Conservation (phyloP, 176 grass and related monocot genomes). For the Pontederia crassipes region DNA sequence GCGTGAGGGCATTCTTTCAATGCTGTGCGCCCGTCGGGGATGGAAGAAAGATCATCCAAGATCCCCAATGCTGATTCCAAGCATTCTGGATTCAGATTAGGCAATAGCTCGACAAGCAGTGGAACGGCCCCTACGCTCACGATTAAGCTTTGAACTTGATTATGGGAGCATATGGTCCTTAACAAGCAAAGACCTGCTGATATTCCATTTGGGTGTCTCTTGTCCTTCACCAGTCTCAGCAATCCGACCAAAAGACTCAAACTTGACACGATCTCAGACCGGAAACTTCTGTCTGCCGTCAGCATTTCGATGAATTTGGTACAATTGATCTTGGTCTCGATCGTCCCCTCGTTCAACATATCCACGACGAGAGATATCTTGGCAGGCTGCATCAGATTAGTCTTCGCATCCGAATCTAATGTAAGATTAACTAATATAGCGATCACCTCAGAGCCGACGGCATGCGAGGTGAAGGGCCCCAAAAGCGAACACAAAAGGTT, state of each 20-base stretch:
- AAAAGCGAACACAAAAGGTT: conserved; percentile 51
- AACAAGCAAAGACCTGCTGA: conserved; percentile 48
- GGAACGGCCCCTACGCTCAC: conserved; percentile 58
- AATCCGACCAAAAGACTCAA: conserved; percentile 65
- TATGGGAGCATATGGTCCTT: conserved; percentile 48
- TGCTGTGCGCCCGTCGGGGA: conserved; percentile 38
- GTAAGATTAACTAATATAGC: conserved; percentile 58
- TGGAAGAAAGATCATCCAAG: conserved; percentile 41
- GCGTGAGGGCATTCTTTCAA: conserved; percentile 73
- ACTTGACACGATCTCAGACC: conserved; percentile 75
- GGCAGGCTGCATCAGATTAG: conserved; percentile 70
- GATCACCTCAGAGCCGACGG: conserved; percentile 80
- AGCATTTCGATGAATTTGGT: conserved; percentile 57
- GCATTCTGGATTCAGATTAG: conserved; percentile 38
- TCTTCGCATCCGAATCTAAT: conserved; percentile 44
- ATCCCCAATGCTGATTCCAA: conserved; percentile 60
- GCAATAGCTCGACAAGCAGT: conserved; percentile 62
- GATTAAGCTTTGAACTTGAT: conserved; percentile 40
- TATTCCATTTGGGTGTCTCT: conserved; percentile 38
- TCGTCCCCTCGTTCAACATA: conserved; percentile 85
- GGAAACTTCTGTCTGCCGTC: conserved; percentile 70
- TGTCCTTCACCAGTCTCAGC: conserved; percentile 66
- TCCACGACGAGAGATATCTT: conserved; percentile 81
- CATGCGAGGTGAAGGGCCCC: conserved; percentile 77
- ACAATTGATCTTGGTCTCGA: conserved; percentile 81